phyloP scores from a whole-genome alignment of 2,329 filamentous ascomycete species.

The Balansia obtecta region DNA sequence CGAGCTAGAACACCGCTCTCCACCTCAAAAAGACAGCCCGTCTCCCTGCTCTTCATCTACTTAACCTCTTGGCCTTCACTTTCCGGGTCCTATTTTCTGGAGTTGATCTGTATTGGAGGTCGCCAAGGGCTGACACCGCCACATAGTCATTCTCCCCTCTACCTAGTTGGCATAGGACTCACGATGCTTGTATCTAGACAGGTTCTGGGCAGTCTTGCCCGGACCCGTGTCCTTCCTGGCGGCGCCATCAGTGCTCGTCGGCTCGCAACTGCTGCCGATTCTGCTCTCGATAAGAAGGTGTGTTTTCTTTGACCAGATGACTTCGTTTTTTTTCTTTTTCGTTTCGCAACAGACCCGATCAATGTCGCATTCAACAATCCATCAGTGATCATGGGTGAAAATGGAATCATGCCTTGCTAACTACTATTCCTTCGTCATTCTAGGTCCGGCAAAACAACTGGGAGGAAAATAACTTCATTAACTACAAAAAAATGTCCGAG shows the following conservation, averaged over 20 bases:
- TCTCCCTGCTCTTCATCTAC: slow-evolving; percentile 9
- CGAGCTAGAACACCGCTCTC: slow-evolving; percentile 17
- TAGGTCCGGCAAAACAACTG: slow-evolving; percentile 89
- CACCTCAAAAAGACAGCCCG: slow-evolving; percentile 9
- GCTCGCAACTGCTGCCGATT: slow-evolving; percentile 79
- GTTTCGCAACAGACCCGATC: background rate
- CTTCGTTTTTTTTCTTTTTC: background rate
- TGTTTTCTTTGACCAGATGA: slow-evolving; percentile 10
- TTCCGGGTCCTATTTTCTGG: slow-evolving; percentile 4
- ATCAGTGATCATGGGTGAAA: background rate
- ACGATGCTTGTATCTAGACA: slow-evolving; percentile 62
- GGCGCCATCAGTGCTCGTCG: slow-evolving; percentile 51
- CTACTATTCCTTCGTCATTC: background rate
- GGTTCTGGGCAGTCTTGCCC: slow-evolving; percentile 52
- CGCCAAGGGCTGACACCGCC: slow-evolving; percentile 10
- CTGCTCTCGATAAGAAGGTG: slow-evolving; percentile 82
- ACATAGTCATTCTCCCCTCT: slow-evolving; percentile 16
- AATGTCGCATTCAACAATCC: background rate
- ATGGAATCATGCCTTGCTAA: background rate
- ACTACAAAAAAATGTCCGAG: slow-evolving; percentile 99
- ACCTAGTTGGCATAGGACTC: slow-evolving; percentile 19
- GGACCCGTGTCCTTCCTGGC: slow-evolving; percentile 41
- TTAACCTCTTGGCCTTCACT: slow-evolving; percentile 5
- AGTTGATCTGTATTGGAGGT: slow-evolving; percentile 11
- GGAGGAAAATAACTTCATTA: slow-evolving; percentile 95